Percentiles rank a stretch among this genome's conserved stretches.
phyloP scores from a whole-genome alignment of 371 early-diverging fungal genomes.

The Capniomyces stellatus region DNA sequence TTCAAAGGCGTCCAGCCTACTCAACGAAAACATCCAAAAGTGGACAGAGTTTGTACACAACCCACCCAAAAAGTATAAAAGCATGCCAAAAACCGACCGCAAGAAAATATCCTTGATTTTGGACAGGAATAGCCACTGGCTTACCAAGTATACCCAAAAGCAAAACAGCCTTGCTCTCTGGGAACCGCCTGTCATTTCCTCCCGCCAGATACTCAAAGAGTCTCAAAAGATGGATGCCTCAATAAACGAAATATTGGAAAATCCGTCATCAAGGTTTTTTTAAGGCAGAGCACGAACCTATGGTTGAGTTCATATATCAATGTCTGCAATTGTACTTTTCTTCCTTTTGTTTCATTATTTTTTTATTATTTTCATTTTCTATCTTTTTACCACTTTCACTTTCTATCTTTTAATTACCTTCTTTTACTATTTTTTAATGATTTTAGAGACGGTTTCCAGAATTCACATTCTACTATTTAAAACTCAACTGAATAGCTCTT shows the following conservation, averaged over 20 bases:
- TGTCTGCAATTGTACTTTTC: no score
- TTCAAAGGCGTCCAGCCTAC: slow-evolving; percentile 56
- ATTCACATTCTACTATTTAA: no score
- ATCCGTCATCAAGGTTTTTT: background rate
- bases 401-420: no score
- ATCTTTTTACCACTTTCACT: no score
- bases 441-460: no score
- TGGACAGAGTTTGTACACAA: slow-evolving; percentile 31
- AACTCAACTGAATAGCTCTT: no score
- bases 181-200: background rate
- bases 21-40: slow-evolving; percentile 56
- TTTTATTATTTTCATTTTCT: no score
- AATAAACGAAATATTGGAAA: background rate
- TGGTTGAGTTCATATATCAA: no score
- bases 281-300: no score
- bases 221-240: background rate
- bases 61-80: background rate
- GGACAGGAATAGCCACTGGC: background rate
- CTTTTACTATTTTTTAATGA: no score
- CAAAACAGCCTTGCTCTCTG: background rate
- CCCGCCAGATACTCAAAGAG: background rate
- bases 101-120: background rate
- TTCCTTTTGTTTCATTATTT: no score
- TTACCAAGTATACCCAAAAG: background rate
- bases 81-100: background rate